These are phyloP conservation scores for Kurtzmaniella fragi DNA, from an alignment of 805 yeast species.

Conservation along the genomic window DNA sequence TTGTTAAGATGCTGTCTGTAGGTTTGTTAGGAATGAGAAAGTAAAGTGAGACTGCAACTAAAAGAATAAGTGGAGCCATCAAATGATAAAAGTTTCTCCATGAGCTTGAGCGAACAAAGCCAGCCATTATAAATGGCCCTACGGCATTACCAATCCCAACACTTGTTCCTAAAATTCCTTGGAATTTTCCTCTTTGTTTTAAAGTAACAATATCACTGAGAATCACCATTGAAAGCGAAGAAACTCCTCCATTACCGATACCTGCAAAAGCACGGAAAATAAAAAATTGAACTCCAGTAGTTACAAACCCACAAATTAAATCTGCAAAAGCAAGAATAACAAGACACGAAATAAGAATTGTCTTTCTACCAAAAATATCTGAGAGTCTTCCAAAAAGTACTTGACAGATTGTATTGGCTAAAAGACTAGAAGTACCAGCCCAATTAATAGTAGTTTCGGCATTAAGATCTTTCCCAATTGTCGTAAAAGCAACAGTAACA, in stretches of 20 bases:
- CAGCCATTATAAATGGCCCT: conserved; percentile 56
- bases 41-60: conserved; percentile 24
- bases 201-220: conserved; percentile 51
- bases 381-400: conserved; percentile 50
- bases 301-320: conserved; percentile 48
- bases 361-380: conserved; percentile 52
- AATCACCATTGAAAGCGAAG: conserved; percentile 47
- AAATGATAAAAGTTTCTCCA: conserved; percentile 55
- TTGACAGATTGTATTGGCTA: conserved; percentile 49
- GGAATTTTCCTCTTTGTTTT: conserved; percentile 51
- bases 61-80: conserved; percentile 37
- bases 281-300: conserved; percentile 43
- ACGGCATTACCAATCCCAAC: conserved; percentile 49
- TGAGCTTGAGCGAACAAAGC: conserved; percentile 34
- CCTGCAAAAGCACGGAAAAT: conserved; percentile 53
- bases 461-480: conserved; percentile 43
- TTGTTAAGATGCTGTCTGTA: conserved; percentile 22
- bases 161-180: conserved; percentile 49
- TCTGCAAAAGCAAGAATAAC: conserved; percentile 38
- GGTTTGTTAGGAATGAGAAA: conserved; percentile 34
- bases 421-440: conserved; percentile 53
- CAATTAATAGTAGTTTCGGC: conserved; percentile 48
- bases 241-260: conserved; percentile 51
- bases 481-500: conserved; percentile 43
- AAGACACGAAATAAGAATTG: conserved; percentile 35